Evolutionary conservation across 257 asterid genomes (phyloP).

Genomic region (Solanum chaucha): DNA sequence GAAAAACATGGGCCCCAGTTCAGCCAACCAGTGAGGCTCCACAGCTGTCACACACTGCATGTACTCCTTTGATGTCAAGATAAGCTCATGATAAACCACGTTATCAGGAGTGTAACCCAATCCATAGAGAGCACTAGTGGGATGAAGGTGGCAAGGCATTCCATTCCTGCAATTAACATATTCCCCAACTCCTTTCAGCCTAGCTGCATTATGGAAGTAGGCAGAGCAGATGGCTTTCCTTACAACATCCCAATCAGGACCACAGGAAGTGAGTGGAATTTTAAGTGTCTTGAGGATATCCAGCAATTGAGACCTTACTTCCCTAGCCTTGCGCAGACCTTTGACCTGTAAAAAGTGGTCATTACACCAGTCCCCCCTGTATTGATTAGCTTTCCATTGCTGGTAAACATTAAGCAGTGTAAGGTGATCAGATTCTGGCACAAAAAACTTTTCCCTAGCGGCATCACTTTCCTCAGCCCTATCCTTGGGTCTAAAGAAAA

Average conservation of each 20-base stretch:
- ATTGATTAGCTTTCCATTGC: slow-evolving; percentile 79
- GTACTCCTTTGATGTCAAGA: slow-evolving; percentile 79
- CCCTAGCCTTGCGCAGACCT: slow-evolving; percentile 82
- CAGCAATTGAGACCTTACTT: slow-evolving; percentile 78
- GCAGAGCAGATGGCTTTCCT: slow-evolving; percentile 90
- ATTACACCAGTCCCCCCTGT: slow-evolving; percentile 92
- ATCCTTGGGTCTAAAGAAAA: slow-evolving; percentile 89
- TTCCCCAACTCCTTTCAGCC: slow-evolving; percentile 79
- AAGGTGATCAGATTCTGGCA: slow-evolving; percentile 87
- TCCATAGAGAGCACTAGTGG: slow-evolving; percentile 85
- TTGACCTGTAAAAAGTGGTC: slow-evolving; percentile 88
- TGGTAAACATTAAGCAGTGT: slow-evolving; percentile 79
- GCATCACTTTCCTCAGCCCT: slow-evolving; percentile 96
- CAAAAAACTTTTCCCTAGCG: slow-evolving; percentile 89
- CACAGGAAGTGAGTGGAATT: slow-evolving; percentile 72
- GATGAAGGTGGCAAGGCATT: slow-evolving; percentile 94
- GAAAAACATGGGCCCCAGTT: slow-evolving; percentile 95
- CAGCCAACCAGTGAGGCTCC: slow-evolving; percentile 95
- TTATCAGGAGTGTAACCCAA: slow-evolving; percentile 89
- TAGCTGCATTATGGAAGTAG: slow-evolving; percentile 80
- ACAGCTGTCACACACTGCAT: slow-evolving; percentile 92
- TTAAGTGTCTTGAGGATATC: slow-evolving; percentile 69
- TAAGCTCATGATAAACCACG: slow-evolving; percentile 84
- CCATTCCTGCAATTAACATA: slow-evolving; percentile 85
- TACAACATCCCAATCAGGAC: slow-evolving; percentile 86